A percentile compares a stretch with the other conserved stretches of the same genome.
Conservation (phyloP, 2,329 filamentous ascomycete species). For the Aspergillus sp. region DNA sequence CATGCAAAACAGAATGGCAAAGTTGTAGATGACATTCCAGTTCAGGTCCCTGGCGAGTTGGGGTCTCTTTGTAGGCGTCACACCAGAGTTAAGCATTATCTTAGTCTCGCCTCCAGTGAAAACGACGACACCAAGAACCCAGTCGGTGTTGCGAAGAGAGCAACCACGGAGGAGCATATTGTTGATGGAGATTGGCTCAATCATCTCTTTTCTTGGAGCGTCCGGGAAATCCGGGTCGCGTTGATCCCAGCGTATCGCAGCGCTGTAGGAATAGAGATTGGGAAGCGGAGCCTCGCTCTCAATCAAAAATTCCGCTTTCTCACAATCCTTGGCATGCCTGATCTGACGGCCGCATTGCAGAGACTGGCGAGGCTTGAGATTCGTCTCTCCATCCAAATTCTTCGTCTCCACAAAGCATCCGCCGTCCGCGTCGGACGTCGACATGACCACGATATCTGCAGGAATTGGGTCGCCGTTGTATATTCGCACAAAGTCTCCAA, state of each 20-base stretch:
- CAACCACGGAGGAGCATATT: constrained; percentile 90
- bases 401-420: constrained; percentile 98
- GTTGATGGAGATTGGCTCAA: constrained; percentile 88
- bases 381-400: constrained; percentile 95
- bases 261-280: constrained; percentile 93
- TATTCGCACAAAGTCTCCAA: constrained; percentile 91
- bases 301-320: constrained; percentile 74
- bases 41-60: constrained; percentile 89
- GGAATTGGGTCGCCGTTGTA: constrained; percentile 96
- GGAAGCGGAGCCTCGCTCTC: constrained; percentile 87
- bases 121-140: constrained; percentile 82
- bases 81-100: constrained; percentile 97
- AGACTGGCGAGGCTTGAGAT: constrained; percentile 87
- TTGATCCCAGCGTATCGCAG: constrained; percentile 79
- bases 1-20: constrained; percentile 78
- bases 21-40: constrained; percentile 96
- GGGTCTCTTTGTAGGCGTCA: constrained; percentile 87
- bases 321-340: constrained; percentile 85
- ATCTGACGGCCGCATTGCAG: constrained; percentile 74
- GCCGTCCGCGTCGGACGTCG: constrained; percentile 87
- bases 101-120: constrained; percentile 96
- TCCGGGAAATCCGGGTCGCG: constrained; percentile 54
- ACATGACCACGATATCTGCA: constrained; percentile 82
- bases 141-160: constrained; percentile 90
- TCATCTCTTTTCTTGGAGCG: constrained; percentile 63